Conservation (phyloP, 257 asterid species). For the Nicotiana sylvestris region DNA sequence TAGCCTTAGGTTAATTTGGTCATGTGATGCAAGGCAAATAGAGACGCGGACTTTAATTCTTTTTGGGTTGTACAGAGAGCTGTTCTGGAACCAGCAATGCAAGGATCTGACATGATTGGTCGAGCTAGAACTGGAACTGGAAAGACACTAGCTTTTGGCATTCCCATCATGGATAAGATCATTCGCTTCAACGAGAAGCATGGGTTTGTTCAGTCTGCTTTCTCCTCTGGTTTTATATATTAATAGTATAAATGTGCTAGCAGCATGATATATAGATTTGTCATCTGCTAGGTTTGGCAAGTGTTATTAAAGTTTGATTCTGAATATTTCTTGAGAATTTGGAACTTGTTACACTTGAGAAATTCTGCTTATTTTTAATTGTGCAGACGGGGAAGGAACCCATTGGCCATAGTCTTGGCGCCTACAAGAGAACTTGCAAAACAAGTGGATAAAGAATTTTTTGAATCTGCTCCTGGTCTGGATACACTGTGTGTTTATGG, state of each 20-base stretch:
- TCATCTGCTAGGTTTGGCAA: not conserved
- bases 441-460: constrained; percentile 91
- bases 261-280: not conserved
- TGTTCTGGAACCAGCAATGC: constrained; percentile 92
- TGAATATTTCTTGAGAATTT: not conserved
- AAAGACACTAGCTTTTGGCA: constrained; percentile 94
- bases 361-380: constrained; percentile 9
- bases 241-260: not conserved
- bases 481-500: constrained; percentile 91
- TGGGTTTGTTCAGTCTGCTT: constrained; percentile 45
- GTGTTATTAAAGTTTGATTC: not conserved
- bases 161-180: constrained; percentile 85
- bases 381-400: constrained; percentile 75
- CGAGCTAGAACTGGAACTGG: constrained; percentile 97
- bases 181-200: constrained; percentile 66
- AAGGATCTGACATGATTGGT: constrained; percentile 91
- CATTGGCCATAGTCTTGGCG: constrained; percentile 73
- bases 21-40: not conserved
- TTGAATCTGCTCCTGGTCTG: constrained; percentile 62
- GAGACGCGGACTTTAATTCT: not conserved
- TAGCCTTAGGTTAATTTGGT: not conserved
- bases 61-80: constrained; percentile 54
- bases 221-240: not conserved
- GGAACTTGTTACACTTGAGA: not conserved
- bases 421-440: constrained; percentile 93